Base-by-base conservation (phyloP, 2,329 filamentous ascomycete species). In the Ophiostoma populinum region DNA sequence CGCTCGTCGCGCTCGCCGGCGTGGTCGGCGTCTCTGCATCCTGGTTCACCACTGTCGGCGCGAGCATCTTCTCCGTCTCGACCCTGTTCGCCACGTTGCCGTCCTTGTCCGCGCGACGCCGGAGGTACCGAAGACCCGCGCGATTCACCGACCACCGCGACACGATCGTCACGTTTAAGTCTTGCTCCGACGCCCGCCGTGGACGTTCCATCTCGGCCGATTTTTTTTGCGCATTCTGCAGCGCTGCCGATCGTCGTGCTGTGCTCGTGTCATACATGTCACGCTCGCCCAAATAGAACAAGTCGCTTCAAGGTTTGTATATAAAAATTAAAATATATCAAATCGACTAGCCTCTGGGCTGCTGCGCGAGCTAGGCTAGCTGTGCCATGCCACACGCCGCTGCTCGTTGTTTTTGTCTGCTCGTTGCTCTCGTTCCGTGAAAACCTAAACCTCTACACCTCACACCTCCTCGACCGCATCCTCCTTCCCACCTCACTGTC, bases 41-140 rank as follows among this genome's bases (percentile, higher is more conserved):
- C 12, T 34, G 32, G 16, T 40, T 37, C 2, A 73, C 61, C 3
- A 42, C 38, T 3, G 46, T 43, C 0, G 70, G 67, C 0, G 82
- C 90, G 3, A 98, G 63, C 8, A 98, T 78, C 54, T 98, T 90
- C 51, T 98, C 90, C 0, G 87, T 93, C 57, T 98, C 90, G 15
- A 95, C 87, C 19, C 67, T 75, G 49, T 98, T 98, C 13, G 90
- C 90, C 5, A 80, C 75, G 46, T 80, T 75, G 0, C 90, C 90
- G 39, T 86, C 73, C 39, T 95, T 85, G 46, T 98, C 85, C 16
- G 93, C 71, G 6, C 90, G 90, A 18, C 90, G 75, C 9, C 90
- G 77, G 3, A 94, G 63, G 55, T 98, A 98, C 36, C 90, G 73
- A 19, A 95, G 59, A 2, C 90, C 90, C 13, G 87, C 85, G 27